phyloP scores from a whole-genome alignment of 192 early-diverging fungal genomes.

The Mortierella antarctica region DNA sequence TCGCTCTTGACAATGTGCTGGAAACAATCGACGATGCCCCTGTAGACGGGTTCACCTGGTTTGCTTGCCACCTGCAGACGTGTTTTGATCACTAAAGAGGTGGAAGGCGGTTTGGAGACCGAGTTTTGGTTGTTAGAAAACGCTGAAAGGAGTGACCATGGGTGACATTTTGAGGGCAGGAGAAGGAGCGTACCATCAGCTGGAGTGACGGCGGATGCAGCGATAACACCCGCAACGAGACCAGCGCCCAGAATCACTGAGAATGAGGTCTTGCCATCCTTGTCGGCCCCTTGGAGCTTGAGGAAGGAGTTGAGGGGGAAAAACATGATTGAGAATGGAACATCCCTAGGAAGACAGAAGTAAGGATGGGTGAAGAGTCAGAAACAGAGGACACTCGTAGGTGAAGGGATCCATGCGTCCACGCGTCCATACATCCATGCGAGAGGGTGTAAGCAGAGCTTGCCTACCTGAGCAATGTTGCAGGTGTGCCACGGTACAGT shows the following conservation, averaged over 20 bases:
- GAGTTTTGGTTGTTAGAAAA: background rate
- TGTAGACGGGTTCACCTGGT: slow-evolving; percentile 48
- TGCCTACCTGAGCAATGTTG: slow-evolving; percentile 52
- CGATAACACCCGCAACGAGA: slow-evolving; percentile 55
- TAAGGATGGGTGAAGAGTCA: background rate
- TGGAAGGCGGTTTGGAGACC: background rate
- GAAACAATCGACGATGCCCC: slow-evolving; percentile 60
- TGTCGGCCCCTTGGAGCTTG: slow-evolving; percentile 50
- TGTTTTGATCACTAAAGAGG: slow-evolving; percentile 59
- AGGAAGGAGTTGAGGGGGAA: slow-evolving; percentile 60
- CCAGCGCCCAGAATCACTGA: slow-evolving; percentile 68
- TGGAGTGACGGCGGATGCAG: slow-evolving; percentile 51
- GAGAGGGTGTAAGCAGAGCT: background rate
- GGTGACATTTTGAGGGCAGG: background rate
- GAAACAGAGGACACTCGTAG: no score
- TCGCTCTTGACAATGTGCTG: slow-evolving; percentile 61
- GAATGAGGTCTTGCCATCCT: slow-evolving; percentile 56
- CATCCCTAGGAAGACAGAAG: slow-evolving; percentile 45
- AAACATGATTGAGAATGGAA: slow-evolving; percentile 67
- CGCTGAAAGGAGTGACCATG: background rate
- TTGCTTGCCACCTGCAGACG: slow-evolving; percentile 60
- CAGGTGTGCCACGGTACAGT: slow-evolving; percentile 57
- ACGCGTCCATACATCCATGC: background rate
- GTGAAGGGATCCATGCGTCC: no score
- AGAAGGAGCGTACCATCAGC: slow-evolving; percentile 52